Evolutionary conservation across 139 green algal species (phyloP).

Genomic region (Mesostigma viride): DNA sequence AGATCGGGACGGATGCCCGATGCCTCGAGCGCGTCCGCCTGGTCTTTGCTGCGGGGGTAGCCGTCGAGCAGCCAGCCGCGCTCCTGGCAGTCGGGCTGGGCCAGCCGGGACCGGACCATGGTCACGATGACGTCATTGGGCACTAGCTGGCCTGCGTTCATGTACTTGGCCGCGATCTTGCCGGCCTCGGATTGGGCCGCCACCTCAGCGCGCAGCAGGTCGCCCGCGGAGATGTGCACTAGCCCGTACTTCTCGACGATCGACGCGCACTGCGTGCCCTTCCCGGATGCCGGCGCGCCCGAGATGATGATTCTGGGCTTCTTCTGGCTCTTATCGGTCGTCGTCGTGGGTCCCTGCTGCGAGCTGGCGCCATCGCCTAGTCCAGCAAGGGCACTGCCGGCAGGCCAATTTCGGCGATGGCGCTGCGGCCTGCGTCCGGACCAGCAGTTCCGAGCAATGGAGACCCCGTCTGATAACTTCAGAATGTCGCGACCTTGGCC

Average conservation of each 20-base stretch:
- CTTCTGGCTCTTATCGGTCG: too few relatives aligned
- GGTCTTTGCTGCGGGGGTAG: constrained; percentile 78
- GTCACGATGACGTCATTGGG: constrained; percentile 69
- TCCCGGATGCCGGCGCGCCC: constrained; percentile 86
- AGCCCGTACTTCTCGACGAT: constrained; percentile 65
- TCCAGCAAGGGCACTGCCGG: too few relatives aligned
- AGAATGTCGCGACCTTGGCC: too few relatives aligned
- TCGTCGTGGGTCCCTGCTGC: too few relatives aligned
- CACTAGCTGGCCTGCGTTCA: constrained; percentile 86
- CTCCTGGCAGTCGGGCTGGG: constrained; percentile 6
- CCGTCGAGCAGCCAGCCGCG: constrained; percentile 93
- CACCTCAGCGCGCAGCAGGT: constrained; percentile 93
- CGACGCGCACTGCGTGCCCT: constrained; percentile 68
- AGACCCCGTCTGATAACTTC: too few relatives aligned
- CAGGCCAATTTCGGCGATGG: too few relatives aligned
- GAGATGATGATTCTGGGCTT: constrained; percentile 70
- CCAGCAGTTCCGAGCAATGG: too few relatives aligned
- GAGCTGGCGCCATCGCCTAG: too few relatives aligned
- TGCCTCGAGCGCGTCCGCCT: constrained; percentile 85
- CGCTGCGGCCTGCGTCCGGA: too few relatives aligned
- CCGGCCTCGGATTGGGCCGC: constrained; percentile 61
- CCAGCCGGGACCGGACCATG: constrained; percentile 76
- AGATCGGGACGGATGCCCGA: constrained; percentile 82
- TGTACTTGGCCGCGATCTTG: constrained; percentile 72
- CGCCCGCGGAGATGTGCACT: constrained; percentile 89